These are phyloP conservation scores for Phaffia rhodozyma DNA, from an alignment of 1,284 basidiomycete genomes.

Conservation along the genomic window DNA sequence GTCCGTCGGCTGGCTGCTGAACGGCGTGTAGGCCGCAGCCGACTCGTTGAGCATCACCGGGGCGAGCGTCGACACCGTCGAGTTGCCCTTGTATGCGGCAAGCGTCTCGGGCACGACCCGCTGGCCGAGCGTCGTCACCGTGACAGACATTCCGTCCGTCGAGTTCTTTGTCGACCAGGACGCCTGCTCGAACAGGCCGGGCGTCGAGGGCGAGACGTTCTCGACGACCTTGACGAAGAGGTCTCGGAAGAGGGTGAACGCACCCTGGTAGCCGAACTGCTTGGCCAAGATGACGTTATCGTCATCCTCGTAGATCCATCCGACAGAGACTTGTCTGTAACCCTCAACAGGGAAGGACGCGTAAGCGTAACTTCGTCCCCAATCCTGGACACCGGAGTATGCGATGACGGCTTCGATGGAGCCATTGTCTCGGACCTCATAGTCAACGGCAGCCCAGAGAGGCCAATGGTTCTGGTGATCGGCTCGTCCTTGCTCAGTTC, in stretches of 20 bases:
- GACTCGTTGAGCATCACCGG: neutral
- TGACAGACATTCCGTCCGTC: conserved; percentile 18
- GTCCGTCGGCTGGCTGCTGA: conserved; percentile 19
- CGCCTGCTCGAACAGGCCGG: conserved; percentile 16
- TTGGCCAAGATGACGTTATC: conserved; percentile 13
- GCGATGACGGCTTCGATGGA: neutral
- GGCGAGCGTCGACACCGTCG: conserved; percentile 14
- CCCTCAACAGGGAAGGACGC: conserved; percentile 20
- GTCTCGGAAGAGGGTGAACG: conserved; percentile 24
- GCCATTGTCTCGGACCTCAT: conserved; percentile 3
- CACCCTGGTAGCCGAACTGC: conserved; percentile 21
- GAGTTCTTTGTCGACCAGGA: conserved; percentile 20
- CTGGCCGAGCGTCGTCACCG: conserved; percentile 23
- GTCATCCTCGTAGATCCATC: conserved; percentile 23
- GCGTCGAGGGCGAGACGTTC: conserved; percentile 18
- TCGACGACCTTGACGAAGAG: conserved; percentile 21
- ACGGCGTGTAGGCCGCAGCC: conserved; percentile 12
- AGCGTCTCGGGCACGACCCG: conserved; percentile 22
- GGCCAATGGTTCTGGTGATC: conserved; percentile 15
- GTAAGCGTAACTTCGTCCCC: conserved; percentile 24
- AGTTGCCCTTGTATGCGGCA: conserved; percentile 19
- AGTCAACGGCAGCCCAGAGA: conserved; percentile 21
- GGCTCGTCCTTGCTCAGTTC: conserved; percentile 22
- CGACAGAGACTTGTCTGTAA: conserved; percentile 20
- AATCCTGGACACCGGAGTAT: conserved; percentile 22